phyloP scores from a whole-genome alignment of 352 stramenopile genomes.

The Thraustochytrium striatum region DNA sequence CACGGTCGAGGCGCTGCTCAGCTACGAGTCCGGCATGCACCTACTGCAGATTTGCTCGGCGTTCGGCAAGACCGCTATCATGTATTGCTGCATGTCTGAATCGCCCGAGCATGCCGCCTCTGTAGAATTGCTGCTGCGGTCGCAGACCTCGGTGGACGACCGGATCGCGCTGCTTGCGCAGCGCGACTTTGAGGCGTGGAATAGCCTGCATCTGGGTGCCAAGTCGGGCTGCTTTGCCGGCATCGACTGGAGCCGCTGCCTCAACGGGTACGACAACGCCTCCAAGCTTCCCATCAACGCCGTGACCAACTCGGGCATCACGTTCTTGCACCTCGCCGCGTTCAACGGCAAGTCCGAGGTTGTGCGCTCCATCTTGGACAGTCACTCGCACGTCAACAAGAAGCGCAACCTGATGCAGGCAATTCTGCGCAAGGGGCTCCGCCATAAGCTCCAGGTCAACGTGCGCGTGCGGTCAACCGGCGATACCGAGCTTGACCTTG shows the following conservation, averaged over 20 bases:
- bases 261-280: conserved; percentile 30
- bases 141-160: conserved; percentile 11
- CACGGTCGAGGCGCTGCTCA: neutral
- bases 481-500: conserved; percentile 35
- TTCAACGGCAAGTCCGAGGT: conserved; percentile 34
- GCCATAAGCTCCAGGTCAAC: conserved; percentile 23
- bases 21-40: neutral
- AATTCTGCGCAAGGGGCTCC: conserved; percentile 32
- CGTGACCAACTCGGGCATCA: conserved; percentile 24
- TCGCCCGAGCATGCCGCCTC: conserved; percentile 1
- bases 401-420: conserved; percentile 6
- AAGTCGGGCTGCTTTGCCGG: conserved; percentile 35
- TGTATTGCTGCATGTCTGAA: conserved; percentile 29
- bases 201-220: conserved; percentile 15
- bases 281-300: conserved; percentile 21
- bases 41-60: neutral
- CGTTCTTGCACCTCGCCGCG: conserved; percentile 30
- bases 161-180: conserved; percentile 10
- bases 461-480: neutral
- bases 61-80: conserved; percentile 35
- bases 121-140: conserved; percentile 16
- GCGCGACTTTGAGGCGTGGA: conserved; percentile 19
- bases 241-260: conserved; percentile 24
- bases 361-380: conserved; percentile 11
- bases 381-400: neutral